Percentiles rank a stretch among this genome's conserved stretches.
Evolutionary conservation across 805 yeast species (phyloP).

Genomic region (Wickerhamiella hasegawae): DNA sequence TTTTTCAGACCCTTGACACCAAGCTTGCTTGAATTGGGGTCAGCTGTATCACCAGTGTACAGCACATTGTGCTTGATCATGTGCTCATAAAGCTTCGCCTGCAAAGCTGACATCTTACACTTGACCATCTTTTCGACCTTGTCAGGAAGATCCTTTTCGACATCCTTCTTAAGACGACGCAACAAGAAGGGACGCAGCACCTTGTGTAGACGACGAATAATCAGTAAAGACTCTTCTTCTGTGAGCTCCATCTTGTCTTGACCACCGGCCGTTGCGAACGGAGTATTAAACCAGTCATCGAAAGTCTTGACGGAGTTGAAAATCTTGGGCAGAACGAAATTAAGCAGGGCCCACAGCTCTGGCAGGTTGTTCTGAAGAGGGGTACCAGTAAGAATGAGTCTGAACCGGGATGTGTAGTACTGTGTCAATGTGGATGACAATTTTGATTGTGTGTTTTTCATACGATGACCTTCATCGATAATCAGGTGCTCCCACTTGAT

Average conservation of each 20-base stretch:
- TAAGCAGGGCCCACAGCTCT: constrained; percentile 89
- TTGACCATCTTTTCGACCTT: constrained; percentile 89
- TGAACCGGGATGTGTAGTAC: constrained; percentile 67
- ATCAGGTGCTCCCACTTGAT: constrained; percentile 94
- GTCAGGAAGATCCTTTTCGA: constrained; percentile 89
- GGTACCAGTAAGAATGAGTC: constrained; percentile 91
- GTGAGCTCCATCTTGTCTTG: constrained; percentile 86
- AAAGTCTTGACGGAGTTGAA: constrained; percentile 93
- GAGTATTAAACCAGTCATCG: constrained; percentile 98
- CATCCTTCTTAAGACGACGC: constrained; percentile 92
- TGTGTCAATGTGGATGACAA: constrained; percentile 70
- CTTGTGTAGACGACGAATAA: constrained; percentile 89
- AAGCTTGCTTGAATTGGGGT: constrained; percentile 21
- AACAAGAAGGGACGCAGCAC: constrained; percentile 86
- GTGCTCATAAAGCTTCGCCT: constrained; percentile 70
- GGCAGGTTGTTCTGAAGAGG: constrained; percentile 92
- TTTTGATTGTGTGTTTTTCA: constrained; percentile 87
- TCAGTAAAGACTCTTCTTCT: constrained; percentile 89
- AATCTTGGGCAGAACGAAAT: constrained; percentile 88
- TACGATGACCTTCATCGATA: constrained; percentile 96
- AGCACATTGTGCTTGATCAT: constrained; percentile 77
- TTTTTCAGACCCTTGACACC: constrained; percentile 81
- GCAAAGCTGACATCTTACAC: constrained; percentile 83
- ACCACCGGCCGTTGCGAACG: constrained; percentile 93
- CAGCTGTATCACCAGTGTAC: constrained; percentile 42